Base-by-base conservation (phyloP, 805 yeast genomes). In the Candida orba region DNA sequence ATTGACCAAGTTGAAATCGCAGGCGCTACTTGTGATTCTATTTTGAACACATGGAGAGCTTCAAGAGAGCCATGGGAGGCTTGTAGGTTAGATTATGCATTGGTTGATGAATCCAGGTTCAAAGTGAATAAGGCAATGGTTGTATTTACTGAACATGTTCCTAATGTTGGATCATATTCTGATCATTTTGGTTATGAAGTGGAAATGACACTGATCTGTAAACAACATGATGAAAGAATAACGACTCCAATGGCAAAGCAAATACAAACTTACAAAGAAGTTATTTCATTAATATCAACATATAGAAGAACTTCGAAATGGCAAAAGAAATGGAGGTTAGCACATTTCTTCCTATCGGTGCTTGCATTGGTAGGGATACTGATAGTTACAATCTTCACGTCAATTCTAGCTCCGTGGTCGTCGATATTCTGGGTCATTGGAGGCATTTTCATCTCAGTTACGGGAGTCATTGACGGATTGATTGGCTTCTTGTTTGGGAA, bases 1-100 rank as follows among this genome's bases (percentile, higher is more conserved):
- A 52, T 66, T 29, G 75, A 76, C 18, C 98, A 93, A 59, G 71
- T 93, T 34, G 60, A 58, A 8, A 51, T 66, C 18, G 96, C 87
- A 6, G 97, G 96, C 1, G 78, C 84, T 6, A 93, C 99, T 0
- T 89, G 98, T 62, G 96, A 93, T 58, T 85, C 95, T 1, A 71
- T 69, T 14, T 66, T 90, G 44, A 91, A 93, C 58, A 85, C 96
- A 3, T 93, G 96, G 95, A 73, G 98, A 49, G 67, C 47, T 1
- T 36, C 45, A 22, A 43, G 56, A 29, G 41, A 40, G 66, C 34
- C 56, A 65, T 37, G 57, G 65, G 48, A 63, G 44, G 60, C 98
- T 2, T 83, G 91, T 54, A 69, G 99, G 35, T 69, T 93, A 40
- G 99, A 93, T 58, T 93, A 91, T 59, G 95, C 96, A 0, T 72